These are phyloP conservation scores for Penicillium sp. DNA, from an alignment of 2,329 filamentous ascomycete genomes.

Conservation along the genomic window DNA sequence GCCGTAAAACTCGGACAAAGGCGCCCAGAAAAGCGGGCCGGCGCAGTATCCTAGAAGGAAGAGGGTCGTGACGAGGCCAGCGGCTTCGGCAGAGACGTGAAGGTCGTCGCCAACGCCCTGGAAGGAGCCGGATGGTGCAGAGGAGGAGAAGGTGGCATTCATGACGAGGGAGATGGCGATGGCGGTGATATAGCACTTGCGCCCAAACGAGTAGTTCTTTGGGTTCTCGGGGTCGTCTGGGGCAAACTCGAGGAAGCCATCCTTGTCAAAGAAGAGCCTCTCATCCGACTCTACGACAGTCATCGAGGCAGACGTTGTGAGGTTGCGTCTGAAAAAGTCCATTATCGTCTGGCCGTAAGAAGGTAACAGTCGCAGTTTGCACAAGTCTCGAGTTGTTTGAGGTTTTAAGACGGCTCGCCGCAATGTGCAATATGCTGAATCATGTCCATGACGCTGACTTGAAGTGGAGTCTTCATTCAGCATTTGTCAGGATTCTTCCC, in stretches of 20 bases:
- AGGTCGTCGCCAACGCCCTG: conserved; percentile 45
- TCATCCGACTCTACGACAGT: background rate
- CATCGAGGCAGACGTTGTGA: background rate
- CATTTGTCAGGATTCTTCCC: background rate
- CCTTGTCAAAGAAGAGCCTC: background rate
- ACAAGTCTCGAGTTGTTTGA: background rate
- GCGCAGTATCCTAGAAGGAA: conserved; percentile 63
- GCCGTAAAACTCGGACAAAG: conserved; percentile 61
- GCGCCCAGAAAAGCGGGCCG: conserved; percentile 61
- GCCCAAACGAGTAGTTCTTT: background rate
- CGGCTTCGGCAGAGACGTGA: conserved; percentile 45
- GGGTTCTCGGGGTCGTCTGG: background rate
- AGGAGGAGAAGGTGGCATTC: conserved; percentile 54
- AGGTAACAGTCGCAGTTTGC: background rate
- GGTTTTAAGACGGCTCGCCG: no score
- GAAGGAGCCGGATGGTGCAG: conserved; percentile 36
- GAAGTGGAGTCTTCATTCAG: no score
- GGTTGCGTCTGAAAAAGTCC: background rate
- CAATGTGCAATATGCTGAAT: no score
- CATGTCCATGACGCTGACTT: no score
- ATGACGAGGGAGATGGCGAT: conserved; percentile 35
- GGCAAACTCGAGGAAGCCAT: background rate
- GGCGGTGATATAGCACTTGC: background rate
- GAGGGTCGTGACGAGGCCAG: conserved; percentile 57
- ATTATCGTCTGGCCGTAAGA: background rate